Base-by-base conservation (phyloP, 2,329 filamentous ascomycete species). In the Pseudogymnoascus sp. region DNA sequence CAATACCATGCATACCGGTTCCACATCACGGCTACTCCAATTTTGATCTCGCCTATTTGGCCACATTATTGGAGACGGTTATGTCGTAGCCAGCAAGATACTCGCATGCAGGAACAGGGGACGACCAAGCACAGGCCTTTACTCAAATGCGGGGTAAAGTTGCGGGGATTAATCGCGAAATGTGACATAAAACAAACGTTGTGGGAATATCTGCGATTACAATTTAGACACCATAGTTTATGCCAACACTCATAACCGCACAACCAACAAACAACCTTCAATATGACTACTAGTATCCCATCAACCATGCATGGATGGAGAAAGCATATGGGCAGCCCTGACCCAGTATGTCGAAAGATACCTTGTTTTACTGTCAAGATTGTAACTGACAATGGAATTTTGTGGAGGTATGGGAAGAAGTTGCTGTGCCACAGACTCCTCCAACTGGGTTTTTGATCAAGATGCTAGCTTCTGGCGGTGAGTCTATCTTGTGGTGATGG, bases 301-400 rank as follows among this genome's bases (percentile, higher is more conserved):
- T 53, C 63, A 59, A 72, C 72, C 2, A 76, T 76, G 75, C 66
- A 68, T 56, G 74, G 73, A 0, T 76, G 75, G 75, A 69, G 72
- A 40, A 75, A 75, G 63, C 71, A 75, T 59, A 69, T 65, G 62
- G 74, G 73, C 46, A 71, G 68, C 31, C 68, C 68, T 1, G 65
- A 68, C 14, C 71, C 72, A 14, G 68, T 71, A 64, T 14, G 64
- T 62, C n/a, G 3, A 31, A 25, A 5, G 46, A 18, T 56, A 16
- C n/a, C 12, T 16, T 18, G 59, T 25, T n/a, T 25, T 34, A 40
- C 36, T 7, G n/a, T 18, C 2, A 34, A 34, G 9, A 12, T 6
- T 34, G 25, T 56, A 16, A 12, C 46, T 56, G 12, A 31, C 60
- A 49, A 34, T 53, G 34, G 62, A 43, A 28, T 23, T 18, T 28